Evolutionary conservation across 441 rosid genomes (phyloP), one percentile per base, ranked within the genome.

Genomic region (Gossypium schwendimanii): DNA sequence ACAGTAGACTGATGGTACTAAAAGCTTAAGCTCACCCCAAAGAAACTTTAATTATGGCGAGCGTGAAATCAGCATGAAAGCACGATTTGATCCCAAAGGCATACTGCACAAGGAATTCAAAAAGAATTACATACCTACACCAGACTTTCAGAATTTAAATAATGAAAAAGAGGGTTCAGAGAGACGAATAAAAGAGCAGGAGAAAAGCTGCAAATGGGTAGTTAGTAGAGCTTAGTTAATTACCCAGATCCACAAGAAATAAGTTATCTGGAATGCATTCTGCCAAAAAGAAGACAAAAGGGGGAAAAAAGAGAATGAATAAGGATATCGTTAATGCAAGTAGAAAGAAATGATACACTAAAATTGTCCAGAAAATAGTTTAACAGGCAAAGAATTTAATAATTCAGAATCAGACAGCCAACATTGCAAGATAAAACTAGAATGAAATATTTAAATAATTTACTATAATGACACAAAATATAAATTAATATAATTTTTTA

Each of bases 221-320:
- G 72, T 59, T 4, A 50, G 67, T 2, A 8, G 20, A 63, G 79
- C 39, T 20, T 12, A 63, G 45, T 11, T 69, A 39, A 18, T 78
- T 88, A 94, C 96, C 99, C 88, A 92, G 72, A 88, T 87, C 99
- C 98, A 92, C 39, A 92, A 81, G 87, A 88, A 89, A 72, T 92
- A 91, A 0, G 99, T 94, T 58, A 94, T 88, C 78, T 92, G 97
- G 81, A 95, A 92, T 4, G 97, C 97, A 54, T 92, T 92, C 98
- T 95, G 89, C 78, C 61, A 63, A 73, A 73, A 23, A 20, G 12
- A 49, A 1, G 18, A 66, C 8, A 41, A 21, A 21, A 5, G 7
- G 39, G 18, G 20, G 0, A 15, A 62, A 6, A 21, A 26, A 44
- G 58, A 49, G 36, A 49, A 67, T 47, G 49, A 65, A 49, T 77